Conservation (phyloP, 1,284 basidiomycete species). For the Erythrobasidium hasegawianum region DNA sequence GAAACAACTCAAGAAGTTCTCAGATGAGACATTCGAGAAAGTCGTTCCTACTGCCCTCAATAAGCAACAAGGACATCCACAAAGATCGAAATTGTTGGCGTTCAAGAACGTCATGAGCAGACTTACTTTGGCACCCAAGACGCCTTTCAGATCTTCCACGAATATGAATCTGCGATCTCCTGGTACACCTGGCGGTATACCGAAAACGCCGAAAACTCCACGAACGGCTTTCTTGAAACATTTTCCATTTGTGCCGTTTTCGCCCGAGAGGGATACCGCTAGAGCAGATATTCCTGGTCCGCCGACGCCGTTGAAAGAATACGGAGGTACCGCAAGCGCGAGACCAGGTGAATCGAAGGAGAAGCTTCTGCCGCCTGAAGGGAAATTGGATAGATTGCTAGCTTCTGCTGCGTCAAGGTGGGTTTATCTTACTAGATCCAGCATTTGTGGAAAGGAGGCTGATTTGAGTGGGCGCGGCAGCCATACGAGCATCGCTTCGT, state of each 20-base stretch:
- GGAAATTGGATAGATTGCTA: neutral
- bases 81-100: slow-evolving; percentile 7
- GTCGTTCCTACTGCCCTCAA: slow-evolving; percentile 6
- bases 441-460: no score
- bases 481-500: slow-evolving; percentile 14
- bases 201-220: slow-evolving; percentile 17
- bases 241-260: slow-evolving; percentile 12
- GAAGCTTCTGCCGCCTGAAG: neutral
- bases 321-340: neutral
- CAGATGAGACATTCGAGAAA: slow-evolving; percentile 25
- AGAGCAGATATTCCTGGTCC: neutral
- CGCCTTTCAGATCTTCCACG: neutral
- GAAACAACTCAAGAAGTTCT: slow-evolving; percentile 19
- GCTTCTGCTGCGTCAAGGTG: no score
- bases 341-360: neutral
- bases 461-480: neutral
- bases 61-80: neutral
- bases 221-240: slow-evolving; percentile 4
- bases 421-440: no score
- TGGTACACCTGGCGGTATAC: neutral
- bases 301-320: neutral
- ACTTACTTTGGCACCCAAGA: slow-evolving; percentile 14
- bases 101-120: slow-evolving; percentile 22
- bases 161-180: neutral
- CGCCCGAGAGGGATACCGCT: neutral